Evolutionary conservation across 257 asterid genomes (phyloP).

Genomic region (Rehmannia glutinosa): DNA sequence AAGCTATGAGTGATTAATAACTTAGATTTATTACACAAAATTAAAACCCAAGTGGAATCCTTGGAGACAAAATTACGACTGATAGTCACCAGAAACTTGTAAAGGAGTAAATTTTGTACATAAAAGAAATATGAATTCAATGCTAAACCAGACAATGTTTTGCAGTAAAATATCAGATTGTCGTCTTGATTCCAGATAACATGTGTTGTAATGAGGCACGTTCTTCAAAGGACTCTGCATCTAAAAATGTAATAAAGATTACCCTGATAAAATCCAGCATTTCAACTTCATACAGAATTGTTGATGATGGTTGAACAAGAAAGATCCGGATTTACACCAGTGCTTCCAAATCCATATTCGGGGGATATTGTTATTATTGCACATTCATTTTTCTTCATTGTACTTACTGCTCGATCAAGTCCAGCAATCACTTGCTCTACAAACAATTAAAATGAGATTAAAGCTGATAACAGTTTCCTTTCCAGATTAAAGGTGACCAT

Average conservation of each 20-base stretch:
- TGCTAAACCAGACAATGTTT: too few species aligned
- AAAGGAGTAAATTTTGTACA: too few species aligned
- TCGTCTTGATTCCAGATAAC: too few species aligned
- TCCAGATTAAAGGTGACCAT: too few species aligned
- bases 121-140: too few species aligned
- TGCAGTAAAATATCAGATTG: too few species aligned
- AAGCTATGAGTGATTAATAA: background rate
- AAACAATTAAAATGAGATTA: slow-evolving; percentile 7
- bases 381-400: slow-evolving; percentile 65
- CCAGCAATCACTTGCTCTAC: slow-evolving; percentile 66
- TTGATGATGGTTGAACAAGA: slow-evolving; percentile 59
- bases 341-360: slow-evolving; percentile 59
- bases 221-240: background rate
- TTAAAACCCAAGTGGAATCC: too few species aligned
- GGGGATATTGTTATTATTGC: slow-evolving; percentile 50
- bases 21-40: too few species aligned
- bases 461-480: background rate
- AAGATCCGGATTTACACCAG: slow-evolving; percentile 46
- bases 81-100: too few species aligned
- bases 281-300: slow-evolving; percentile 60
- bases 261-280: slow-evolving; percentile 70
- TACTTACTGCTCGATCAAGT: slow-evolving; percentile 52
- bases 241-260: slow-evolving; percentile 9
- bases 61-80: too few species aligned
- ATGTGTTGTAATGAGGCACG: background rate